Conservation (phyloP, 805 yeast genomes). For the Kuraishia hungarica region DNA sequence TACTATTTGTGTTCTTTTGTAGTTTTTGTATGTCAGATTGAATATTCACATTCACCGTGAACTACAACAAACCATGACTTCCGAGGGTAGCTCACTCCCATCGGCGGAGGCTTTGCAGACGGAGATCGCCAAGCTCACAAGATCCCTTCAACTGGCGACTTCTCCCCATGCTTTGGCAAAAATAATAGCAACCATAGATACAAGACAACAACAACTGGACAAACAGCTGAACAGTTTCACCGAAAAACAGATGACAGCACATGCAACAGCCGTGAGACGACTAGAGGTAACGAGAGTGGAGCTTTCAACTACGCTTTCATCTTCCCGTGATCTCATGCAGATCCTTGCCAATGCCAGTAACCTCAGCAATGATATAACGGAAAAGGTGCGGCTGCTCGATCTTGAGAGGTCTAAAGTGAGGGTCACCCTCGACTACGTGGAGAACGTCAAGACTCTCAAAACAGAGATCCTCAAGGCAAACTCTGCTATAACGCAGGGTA, state of each 20-base stretch:
- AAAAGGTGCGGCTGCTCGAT: slow-evolving; percentile 61
- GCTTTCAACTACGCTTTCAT: slow-evolving; percentile 49
- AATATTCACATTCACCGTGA: too few relatives aligned
- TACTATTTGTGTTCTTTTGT: too few relatives aligned
- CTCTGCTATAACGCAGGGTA: slow-evolving; percentile 55
- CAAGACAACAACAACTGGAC: slow-evolving; percentile 16
- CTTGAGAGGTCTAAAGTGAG: slow-evolving; percentile 58
- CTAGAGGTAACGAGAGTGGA: slow-evolving; percentile 56
- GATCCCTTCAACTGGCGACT: slow-evolving; percentile 15
- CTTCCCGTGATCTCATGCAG: slow-evolving; percentile 46
- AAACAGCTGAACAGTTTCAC: slow-evolving; percentile 12
- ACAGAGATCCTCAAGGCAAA: slow-evolving; percentile 55
- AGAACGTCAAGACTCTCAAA: slow-evolving; percentile 57
- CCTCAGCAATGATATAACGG: slow-evolving; percentile 59
- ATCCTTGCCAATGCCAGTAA: slow-evolving; percentile 53
- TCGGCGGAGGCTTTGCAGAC: slow-evolving; percentile 9
- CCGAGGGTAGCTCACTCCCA: not conserved
- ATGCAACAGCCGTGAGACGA: slow-evolving; percentile 28
- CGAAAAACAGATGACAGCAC: slow-evolving; percentile 25
- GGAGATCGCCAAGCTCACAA: slow-evolving; percentile 13
- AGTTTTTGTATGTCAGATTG: too few relatives aligned
- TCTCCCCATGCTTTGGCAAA: slow-evolving; percentile 14
- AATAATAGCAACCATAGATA: slow-evolving; percentile 14
- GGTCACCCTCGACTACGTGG: slow-evolving; percentile 55
- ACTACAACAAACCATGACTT: not conserved